phyloP scores from a whole-genome alignment of 1,284 basidiomycete genomes.

The Naganishia sp. region DNA sequence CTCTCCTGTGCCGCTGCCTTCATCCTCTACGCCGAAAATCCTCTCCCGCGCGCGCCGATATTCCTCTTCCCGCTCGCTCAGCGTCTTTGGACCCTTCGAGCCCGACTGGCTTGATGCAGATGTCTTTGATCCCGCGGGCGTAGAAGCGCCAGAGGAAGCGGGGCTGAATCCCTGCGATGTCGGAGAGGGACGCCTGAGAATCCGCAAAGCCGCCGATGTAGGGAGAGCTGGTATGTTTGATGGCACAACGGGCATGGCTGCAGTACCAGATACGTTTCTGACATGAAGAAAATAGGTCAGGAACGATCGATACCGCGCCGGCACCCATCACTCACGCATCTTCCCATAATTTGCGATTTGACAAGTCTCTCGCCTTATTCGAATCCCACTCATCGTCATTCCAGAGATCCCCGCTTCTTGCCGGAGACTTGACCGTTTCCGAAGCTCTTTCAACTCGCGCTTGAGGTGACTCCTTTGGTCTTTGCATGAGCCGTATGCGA shows the following conservation, averaged over 20 bases:
- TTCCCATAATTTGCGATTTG: conserved; percentile 47
- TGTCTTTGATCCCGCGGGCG: conserved; percentile 22
- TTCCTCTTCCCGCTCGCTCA: conserved; percentile 35
- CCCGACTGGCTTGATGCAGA: conserved; percentile 20
- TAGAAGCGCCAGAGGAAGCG: conserved; percentile 22
- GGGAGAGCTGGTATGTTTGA: conserved; percentile 28
- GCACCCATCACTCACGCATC: conserved; percentile 40
- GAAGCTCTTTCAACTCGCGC: neutral
- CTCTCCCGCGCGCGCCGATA: conserved; percentile 34
- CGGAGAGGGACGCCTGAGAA: conserved; percentile 32
- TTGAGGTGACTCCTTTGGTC: conserved; percentile 6
- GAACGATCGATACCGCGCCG: neutral
- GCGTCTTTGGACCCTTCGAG: conserved; percentile 27
- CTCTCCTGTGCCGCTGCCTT: conserved; percentile 1
- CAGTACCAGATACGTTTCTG: conserved; percentile 11
- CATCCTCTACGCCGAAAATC: conserved; percentile 32
- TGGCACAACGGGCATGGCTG: conserved; percentile 5
- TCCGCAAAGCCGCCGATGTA: conserved; percentile 32
- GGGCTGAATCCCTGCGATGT: conserved; percentile 11
- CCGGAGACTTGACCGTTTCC: neutral
- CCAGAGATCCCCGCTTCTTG: neutral
- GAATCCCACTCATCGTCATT: conserved; percentile 45
- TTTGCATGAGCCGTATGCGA: conserved; percentile 20
- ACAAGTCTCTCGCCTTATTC: conserved; percentile 34
- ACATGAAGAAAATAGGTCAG: neutral